Percentiles rank a stretch among this genome's conserved stretches.
phyloP scores from a whole-genome alignment of 805 yeast genomes.

The Saturnispora gosingensis region DNA sequence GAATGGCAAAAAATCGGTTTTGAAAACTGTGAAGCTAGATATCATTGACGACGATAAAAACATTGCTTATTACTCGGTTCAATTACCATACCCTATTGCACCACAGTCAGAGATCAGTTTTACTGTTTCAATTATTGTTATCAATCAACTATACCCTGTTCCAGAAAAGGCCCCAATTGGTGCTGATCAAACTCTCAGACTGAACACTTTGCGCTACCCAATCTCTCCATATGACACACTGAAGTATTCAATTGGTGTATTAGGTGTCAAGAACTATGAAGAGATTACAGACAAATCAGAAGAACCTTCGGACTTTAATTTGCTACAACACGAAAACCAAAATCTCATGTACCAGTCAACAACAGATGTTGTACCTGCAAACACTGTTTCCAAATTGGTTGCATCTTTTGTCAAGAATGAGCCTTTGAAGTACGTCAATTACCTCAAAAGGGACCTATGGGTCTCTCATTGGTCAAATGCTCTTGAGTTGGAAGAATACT shows the following conservation, averaged over 20 bases:
- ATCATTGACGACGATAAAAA: constrained; percentile 10
- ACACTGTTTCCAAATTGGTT: constrained; percentile 38
- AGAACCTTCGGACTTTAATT: constrained; percentile 8
- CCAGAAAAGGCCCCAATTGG: constrained; percentile 56
- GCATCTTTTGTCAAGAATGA: constrained; percentile 53
- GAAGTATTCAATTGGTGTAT: constrained; percentile 34
- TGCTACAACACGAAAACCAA: constrained; percentile 19
- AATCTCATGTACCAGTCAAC: constrained; percentile 17
- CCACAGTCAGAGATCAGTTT: constrained; percentile 49
- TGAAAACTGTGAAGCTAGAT: constrained; percentile 12
- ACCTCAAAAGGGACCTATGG: constrained; percentile 72
- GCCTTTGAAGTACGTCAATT: constrained; percentile 55
- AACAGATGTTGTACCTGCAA: constrained; percentile 32
- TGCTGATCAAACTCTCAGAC: constrained; percentile 51
- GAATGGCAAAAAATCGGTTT: constrained; percentile 15
- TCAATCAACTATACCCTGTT: constrained; percentile 42
- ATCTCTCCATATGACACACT: constrained; percentile 53
- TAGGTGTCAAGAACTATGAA: constrained; percentile 25
- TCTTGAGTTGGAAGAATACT: constrained; percentile 73
- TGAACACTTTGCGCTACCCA: constrained; percentile 43
- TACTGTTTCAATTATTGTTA: constrained; percentile 39
- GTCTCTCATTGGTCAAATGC: constrained; percentile 75
- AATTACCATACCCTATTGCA: constrained; percentile 55
- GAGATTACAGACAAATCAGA: neutral
- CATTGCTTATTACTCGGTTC: constrained; percentile 37